Evolutionary conservation across 208 protist species (phyloP).

Genomic region (Leishmania gerbilli): DNA sequence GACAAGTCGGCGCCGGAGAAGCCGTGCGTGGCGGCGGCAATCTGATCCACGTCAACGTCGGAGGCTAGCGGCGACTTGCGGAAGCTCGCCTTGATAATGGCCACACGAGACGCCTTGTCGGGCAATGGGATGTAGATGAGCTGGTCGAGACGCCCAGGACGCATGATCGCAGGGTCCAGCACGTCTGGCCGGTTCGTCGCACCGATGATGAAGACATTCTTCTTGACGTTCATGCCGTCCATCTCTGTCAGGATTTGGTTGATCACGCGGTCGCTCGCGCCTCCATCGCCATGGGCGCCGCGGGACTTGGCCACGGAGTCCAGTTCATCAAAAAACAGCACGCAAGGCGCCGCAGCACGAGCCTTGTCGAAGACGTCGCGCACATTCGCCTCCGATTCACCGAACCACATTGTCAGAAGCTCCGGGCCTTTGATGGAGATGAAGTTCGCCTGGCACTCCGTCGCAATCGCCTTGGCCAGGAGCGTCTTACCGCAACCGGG

Average conservation of each 20-base stretch:
- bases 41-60: constrained; percentile 96
- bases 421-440: constrained; percentile 99
- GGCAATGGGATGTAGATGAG: constrained; percentile 99
- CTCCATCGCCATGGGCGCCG: constrained; percentile 97
- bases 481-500: constrained; percentile 99
- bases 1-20: constrained; percentile 99
- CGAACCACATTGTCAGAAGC: constrained; percentile 99
- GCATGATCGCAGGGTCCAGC: constrained; percentile 99
- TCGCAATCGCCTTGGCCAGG: constrained; percentile 97
- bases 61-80: constrained; percentile 97
- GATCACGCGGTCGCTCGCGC: constrained; percentile 99
- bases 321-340: constrained; percentile 99
- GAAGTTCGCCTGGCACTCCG: constrained; percentile 99
- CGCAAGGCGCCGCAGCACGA: constrained; percentile 98
- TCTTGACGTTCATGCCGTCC: constrained; percentile 99
- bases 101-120: constrained; percentile 95
- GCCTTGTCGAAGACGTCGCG: constrained; percentile 99
- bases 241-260: constrained; percentile 99
- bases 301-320: constrained; percentile 99
- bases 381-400: constrained; percentile 99
- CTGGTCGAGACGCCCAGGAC: constrained; percentile 96
- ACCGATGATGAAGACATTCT: constrained; percentile 99
- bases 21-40: constrained; percentile 97
- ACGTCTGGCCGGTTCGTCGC: constrained; percentile 99
- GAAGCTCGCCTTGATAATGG: constrained; percentile 98